A percentile compares a stretch with the other conserved stretches of the same genome.
phyloP scores from a whole-genome alignment of 768 basidiomycete species.

The Heimioporus sp. region DNA sequence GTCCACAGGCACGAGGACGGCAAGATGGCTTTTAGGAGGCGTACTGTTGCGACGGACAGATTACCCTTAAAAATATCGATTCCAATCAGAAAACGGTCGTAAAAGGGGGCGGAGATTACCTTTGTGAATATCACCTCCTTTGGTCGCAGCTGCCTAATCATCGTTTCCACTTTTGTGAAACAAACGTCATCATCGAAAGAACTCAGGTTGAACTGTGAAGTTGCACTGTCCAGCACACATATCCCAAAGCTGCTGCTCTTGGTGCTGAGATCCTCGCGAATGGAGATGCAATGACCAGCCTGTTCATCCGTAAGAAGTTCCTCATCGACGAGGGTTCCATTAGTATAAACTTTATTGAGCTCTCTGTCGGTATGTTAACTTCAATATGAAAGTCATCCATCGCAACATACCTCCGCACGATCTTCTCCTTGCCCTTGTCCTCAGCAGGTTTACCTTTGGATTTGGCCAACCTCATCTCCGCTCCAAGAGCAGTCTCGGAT shows the following conservation, averaged over 20 bases:
- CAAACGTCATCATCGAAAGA: constrained; percentile 91
- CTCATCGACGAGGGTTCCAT: constrained; percentile 92
- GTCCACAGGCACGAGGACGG: constrained; percentile 89
- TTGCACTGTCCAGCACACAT: constrained; percentile 91
- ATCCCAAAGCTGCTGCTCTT: constrained; percentile 71
- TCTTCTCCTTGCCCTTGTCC: constrained; percentile 74
- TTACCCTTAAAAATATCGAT: constrained; percentile 57
- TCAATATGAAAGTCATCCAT: neutral
- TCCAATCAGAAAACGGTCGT: neutral
- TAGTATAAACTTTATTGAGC: constrained; percentile 93
- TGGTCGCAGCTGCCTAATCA: constrained; percentile 86
- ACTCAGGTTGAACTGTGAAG: constrained; percentile 91
- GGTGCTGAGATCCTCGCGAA: constrained; percentile 55
- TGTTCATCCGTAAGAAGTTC: constrained; percentile 89
- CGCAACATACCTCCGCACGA: constrained; percentile 67
- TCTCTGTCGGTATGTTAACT: constrained; percentile 48
- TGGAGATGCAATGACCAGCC: constrained; percentile 90
- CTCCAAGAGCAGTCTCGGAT: constrained; percentile 93
- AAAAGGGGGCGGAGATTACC: constrained; percentile 39
- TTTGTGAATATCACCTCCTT: constrained; percentile 92
- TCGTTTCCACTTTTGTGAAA: constrained; percentile 88
- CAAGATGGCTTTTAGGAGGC: constrained; percentile 77
- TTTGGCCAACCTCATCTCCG: constrained; percentile 91
- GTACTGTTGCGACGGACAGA: constrained; percentile 76
- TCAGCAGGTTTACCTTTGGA: constrained; percentile 40